Evolutionary conservation across 345 rosid species (phyloP), one percentile per base, ranked within the genome.

Genomic region (Arabidopsis suecica): DNA sequence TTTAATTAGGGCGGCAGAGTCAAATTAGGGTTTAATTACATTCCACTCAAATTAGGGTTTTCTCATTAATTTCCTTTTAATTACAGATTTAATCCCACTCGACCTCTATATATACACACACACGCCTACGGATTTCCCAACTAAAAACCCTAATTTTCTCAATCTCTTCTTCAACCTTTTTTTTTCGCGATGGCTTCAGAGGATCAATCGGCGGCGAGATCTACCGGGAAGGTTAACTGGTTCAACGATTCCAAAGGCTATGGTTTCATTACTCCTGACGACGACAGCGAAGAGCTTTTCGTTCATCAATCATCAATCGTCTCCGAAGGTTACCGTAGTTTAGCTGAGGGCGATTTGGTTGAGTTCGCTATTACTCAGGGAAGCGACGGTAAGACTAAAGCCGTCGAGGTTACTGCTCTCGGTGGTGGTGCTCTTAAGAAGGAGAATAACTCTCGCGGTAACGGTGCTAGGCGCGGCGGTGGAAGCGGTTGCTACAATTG

Each of bases 221-320:
- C 84, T 28, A 78, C 72, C 18, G 97, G 97, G 1, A 84, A 78
- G 42, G 97, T 91, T 1, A 75, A 70, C 3, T 81, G 85, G 86
- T 91, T 91, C 82, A 83, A 30, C 56, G 86, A 83, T 59, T 12
- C 55, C 0, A 91, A 84, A 69, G 93, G 97, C 0, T 89, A 68
- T 58, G 97, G 97, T 33, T 91, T 91, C 85, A 86, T 89, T 64
- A 81, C 79, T 55, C 89, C 97, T 9, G 86, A 84, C 5, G 88
- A 82, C 0, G 95, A 77, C 3, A 73, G 82, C 25, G 87, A 82
- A 0, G 95, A 89, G 76, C 84, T 91, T 40, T 89, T 91, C 71
- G 95, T 89, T 45, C 97, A 91, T 42, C 93, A 91, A 38, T 75
- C 89, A 57, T 72, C 85, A 48, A 85, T 91, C 78, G 48, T 59